Evolutionary conservation across 768 basidiomycete species (phyloP).

Genomic region (Chalciporus chontae): DNA sequence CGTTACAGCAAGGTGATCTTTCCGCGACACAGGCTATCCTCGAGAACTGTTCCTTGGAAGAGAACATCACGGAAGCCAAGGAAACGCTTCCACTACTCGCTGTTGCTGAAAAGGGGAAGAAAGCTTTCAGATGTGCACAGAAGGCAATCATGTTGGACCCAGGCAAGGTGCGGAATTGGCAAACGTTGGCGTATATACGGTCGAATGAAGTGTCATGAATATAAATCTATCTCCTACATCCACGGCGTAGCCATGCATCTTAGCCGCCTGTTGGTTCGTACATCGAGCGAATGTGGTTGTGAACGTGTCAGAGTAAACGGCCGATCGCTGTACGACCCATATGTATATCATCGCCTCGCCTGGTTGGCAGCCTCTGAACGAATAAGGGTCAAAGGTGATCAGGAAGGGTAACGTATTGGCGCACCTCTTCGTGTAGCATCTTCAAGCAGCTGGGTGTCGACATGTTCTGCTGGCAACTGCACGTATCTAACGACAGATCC

Average conservation of each 20-base stretch:
- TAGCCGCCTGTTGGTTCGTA: background rate
- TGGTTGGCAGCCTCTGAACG: conserved; percentile 40
- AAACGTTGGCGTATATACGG: conserved; percentile 54
- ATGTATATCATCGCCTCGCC: conserved; percentile 32
- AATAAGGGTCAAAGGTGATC: background rate
- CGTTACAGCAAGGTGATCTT: conserved; percentile 45
- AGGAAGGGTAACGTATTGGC: conserved; percentile 10
- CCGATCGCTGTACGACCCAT: background rate
- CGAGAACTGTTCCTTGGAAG: conserved; percentile 25
- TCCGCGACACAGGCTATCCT: conserved; percentile 48
- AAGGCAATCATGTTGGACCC: conserved; percentile 56
- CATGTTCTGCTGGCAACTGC: conserved; percentile 85
- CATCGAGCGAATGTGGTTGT: background rate
- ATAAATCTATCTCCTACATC: conserved; percentile 5
- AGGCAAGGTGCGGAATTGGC: conserved; percentile 52
- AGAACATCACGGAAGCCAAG: conserved; percentile 36
- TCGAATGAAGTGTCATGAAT: conserved; percentile 24
- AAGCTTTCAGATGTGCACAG: conserved; percentile 47
- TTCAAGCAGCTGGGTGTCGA: conserved; percentile 93
- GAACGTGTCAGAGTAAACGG: background rate
- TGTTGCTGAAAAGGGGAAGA: conserved; percentile 36
- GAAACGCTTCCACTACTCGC: conserved; percentile 49
- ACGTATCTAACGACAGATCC: conserved; percentile 98
- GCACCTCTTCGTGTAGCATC: conserved; percentile 95
- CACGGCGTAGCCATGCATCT: background rate